Evolutionary conservation across 2,329 filamentous ascomycete species (phyloP).

Genomic region (Aspergillus jensenii): DNA sequence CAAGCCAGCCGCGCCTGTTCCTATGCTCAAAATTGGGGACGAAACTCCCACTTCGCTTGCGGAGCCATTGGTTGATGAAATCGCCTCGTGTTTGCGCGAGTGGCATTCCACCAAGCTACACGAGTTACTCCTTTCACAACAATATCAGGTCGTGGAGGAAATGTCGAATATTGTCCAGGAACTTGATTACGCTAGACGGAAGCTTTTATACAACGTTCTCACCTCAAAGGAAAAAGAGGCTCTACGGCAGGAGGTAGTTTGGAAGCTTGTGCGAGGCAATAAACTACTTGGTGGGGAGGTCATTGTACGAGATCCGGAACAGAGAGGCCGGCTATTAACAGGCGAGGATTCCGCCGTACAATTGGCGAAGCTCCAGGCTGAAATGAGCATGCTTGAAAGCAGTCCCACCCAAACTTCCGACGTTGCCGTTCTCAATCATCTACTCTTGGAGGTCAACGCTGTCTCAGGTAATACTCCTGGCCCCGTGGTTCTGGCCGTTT

Average conservation of each 20-base stretch:
- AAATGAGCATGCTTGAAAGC: conserved; percentile 90
- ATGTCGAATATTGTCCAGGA: conserved; percentile 77
- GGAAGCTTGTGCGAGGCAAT: conserved; percentile 92
- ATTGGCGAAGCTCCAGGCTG: conserved; percentile 84
- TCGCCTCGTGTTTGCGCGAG: conserved; percentile 92
- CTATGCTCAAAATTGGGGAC: conserved; percentile 96
- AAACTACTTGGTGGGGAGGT: conserved; percentile 92
- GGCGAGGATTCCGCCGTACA: conserved; percentile 92
- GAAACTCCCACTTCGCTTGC: conserved; percentile 87
- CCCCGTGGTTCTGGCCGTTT: conserved; percentile 72
- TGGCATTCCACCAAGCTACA: conserved; percentile 98
- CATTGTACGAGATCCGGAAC: conserved; percentile 84
- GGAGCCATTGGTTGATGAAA: conserved; percentile 94
- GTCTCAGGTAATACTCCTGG: conserved; percentile 76
- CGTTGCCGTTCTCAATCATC: conserved; percentile 71
- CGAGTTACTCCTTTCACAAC: conserved; percentile 77
- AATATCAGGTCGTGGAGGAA: conserved; percentile 78
- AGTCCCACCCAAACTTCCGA: conserved; percentile 69
- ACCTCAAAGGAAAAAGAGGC: conserved; percentile 79
- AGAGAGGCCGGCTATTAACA: conserved; percentile 81
- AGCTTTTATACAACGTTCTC: conserved; percentile 90
- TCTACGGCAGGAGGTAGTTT: conserved; percentile 85
- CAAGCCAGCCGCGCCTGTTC: conserved; percentile 87
- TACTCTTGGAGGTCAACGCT: conserved; percentile 80
- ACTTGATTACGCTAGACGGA: conserved; percentile 81